phyloP scores from a whole-genome alignment of 2,329 filamentous ascomycete species.

The Sarocladiaceae sp. region DNA sequence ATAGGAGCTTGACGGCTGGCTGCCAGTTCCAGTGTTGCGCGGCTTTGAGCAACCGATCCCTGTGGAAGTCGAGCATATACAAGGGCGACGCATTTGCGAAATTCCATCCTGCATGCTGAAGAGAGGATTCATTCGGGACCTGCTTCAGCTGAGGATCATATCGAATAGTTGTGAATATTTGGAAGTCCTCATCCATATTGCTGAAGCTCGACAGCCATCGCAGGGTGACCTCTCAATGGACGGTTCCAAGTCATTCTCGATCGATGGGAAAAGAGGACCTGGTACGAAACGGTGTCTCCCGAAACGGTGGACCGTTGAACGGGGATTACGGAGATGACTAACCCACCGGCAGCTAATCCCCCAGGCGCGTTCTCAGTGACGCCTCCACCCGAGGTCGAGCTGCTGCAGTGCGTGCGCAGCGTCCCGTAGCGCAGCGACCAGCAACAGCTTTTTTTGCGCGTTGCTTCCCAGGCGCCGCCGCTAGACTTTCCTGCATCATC shows the following conservation, averaged over 20 bases:
- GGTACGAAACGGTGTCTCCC: constrained; percentile 1
- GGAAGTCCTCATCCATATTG: constrained; percentile 41
- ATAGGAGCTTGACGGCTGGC: constrained; percentile 35
- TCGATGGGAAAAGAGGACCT: too few relatives aligned
- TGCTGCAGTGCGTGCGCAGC: not conserved
- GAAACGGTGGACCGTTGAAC: too few relatives aligned
- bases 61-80: constrained; percentile 75
- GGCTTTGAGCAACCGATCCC: constrained; percentile 66
- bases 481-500: constrained; percentile 9
- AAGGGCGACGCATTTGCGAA: constrained; percentile 51
- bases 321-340: too few relatives aligned
- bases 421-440: not conserved
- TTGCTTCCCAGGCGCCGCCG: not conserved
- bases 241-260: not conserved
- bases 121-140: constrained; percentile 26
- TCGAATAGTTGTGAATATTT: constrained; percentile 65
- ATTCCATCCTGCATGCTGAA: constrained; percentile 45
- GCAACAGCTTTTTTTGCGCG: constrained; percentile 9
- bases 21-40: constrained; percentile 52
- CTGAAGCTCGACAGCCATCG: not conserved
- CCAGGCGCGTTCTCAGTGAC: not conserved
- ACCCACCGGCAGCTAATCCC: too few relatives aligned
- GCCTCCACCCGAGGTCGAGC: constrained; percentile 5
- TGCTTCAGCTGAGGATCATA: constrained; percentile 56
- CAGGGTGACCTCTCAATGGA: not conserved